These are phyloP conservation scores for Thermoascus crustaceus DNA, from an alignment of 2,329 filamentous ascomycete genomes.

Conservation along the genomic window DNA sequence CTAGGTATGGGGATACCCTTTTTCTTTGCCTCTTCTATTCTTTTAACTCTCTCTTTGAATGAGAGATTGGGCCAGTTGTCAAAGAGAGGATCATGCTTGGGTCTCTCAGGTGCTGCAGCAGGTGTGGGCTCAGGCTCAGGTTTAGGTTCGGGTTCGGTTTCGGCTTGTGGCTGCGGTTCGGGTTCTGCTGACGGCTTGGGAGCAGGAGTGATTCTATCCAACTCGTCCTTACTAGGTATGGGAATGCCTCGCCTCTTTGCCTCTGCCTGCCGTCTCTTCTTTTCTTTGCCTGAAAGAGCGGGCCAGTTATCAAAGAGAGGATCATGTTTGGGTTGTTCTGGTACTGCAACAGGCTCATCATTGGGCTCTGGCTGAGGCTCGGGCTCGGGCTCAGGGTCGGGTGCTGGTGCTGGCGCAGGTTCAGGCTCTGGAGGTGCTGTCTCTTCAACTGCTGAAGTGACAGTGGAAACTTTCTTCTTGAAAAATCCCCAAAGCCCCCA, in stretches of 20 bases:
- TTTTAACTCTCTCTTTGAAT: constrained; percentile 7
- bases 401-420: constrained; percentile 7
- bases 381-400: constrained; percentile 15
- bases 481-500: too few relatives aligned
- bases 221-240: constrained; percentile 4
- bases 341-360: too few relatives aligned
- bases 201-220: too few relatives aligned
- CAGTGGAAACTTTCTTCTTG: too few relatives aligned
- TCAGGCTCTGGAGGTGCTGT: constrained; percentile 9
- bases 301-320: constrained; percentile 8
- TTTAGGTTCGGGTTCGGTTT: constrained; percentile 21
- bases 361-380: constrained; percentile 7
- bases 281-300: constrained; percentile 6
- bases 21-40: constrained; percentile 9
- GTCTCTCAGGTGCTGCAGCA: too few relatives aligned
- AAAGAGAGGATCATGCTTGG: constrained; percentile 7
- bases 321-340: constrained; percentile 5
- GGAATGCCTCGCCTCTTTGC: constrained; percentile 9
- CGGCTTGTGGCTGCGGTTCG: constrained; percentile 18
- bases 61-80: constrained; percentile 7
- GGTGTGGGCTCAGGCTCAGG: constrained; percentile 9
- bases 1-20: constrained; percentile 7
- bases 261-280: constrained; percentile 8
- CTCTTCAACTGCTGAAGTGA: too few relatives aligned
- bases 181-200: too few relatives aligned